These are phyloP conservation scores for Zymoseptoria crescenta DNA, from an alignment of 2,329 filamentous ascomycete species.

Conservation along the genomic window DNA sequence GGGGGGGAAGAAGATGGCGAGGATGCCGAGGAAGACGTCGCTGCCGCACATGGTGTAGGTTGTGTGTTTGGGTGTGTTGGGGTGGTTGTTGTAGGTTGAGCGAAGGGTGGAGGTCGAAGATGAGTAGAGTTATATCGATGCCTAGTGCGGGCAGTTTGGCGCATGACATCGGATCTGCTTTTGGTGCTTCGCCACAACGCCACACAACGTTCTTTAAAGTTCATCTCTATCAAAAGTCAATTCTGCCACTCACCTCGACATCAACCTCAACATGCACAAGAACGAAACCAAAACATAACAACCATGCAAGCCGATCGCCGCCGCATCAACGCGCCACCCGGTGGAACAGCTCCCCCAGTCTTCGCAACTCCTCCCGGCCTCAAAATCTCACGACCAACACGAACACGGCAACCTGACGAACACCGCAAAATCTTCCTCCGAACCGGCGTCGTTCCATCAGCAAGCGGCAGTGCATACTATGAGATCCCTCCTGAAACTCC, in stretches of 20 bases:
- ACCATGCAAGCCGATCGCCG: constrained; percentile 62
- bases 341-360: constrained; percentile 65
- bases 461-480: constrained; percentile 85
- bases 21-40: constrained; percentile 53
- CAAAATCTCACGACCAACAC: constrained; percentile 42
- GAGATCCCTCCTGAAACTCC: constrained; percentile 45
- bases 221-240: not conserved
- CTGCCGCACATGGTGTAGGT: constrained; percentile 47
- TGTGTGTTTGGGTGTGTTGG: not conserved
- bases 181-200: constrained; percentile 4
- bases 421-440: constrained; percentile 85
- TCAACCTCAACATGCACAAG: constrained; percentile 7
- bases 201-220: not conserved
- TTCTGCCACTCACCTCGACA: constrained; percentile 3
- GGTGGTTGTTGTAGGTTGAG: not conserved
- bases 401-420: constrained; percentile 58
- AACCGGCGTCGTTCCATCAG: constrained; percentile 85
- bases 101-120: not conserved
- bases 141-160: not conserved
- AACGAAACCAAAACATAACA: not conserved
- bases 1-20: constrained; percentile 53
- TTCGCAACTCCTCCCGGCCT: constrained; percentile 50
- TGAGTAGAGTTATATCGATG: constrained; percentile 1
- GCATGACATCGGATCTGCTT: not conserved
- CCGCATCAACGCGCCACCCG: constrained; percentile 79